Base-by-base conservation (phyloP, 2,329 filamentous ascomycete genomes). In the Ophiosphaerella narmari region DNA sequence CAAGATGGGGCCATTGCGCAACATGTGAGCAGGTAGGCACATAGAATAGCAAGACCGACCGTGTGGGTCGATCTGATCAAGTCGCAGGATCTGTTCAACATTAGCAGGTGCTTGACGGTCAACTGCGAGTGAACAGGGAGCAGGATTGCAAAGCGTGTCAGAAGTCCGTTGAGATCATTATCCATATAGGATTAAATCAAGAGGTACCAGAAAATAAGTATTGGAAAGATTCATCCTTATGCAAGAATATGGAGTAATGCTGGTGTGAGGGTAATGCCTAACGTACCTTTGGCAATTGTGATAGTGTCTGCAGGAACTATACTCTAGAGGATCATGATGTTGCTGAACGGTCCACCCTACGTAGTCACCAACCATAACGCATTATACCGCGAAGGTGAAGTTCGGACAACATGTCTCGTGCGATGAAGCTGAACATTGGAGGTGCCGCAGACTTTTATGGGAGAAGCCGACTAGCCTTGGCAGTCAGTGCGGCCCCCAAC, bases 191-290 rank as follows among this genome's bases (percentile, higher is more conserved):
- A 80, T 86, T 65, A 62, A 65, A 59, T 58, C 55, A 94, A 96
- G 91, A 96, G 91, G 91, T 96, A 91, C 91, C 91, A 96, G 60
- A 64, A 65, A 59, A 47, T 50, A 49, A 51, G 51, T 55, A 60
- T 58, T 21, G 50, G 55, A 55, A 45, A 48, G 43, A 46, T 50
- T 63, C 60, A 61, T 62, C 62, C 57, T 57, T 62, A 43, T 54
- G 47, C 43, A 13, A 21, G 37, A 14, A 29, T 18, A 34, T 5
- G 16, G 11, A n/a, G 29, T 11, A 26, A 2, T 14, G 45, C 12
- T 14, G 37, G 4, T 2, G 4, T 2, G 14, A 23, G 12, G 9
- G n/a, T 3, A 11, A 12, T 23, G n/a, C 21, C 12, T 16, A 42
- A 47, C 45, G 31, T 47, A 47, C 45, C 43, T 24, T 16, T 5